phyloP scores from a whole-genome alignment of 768 basidiomycete genomes.

The Amanita muscaria region DNA sequence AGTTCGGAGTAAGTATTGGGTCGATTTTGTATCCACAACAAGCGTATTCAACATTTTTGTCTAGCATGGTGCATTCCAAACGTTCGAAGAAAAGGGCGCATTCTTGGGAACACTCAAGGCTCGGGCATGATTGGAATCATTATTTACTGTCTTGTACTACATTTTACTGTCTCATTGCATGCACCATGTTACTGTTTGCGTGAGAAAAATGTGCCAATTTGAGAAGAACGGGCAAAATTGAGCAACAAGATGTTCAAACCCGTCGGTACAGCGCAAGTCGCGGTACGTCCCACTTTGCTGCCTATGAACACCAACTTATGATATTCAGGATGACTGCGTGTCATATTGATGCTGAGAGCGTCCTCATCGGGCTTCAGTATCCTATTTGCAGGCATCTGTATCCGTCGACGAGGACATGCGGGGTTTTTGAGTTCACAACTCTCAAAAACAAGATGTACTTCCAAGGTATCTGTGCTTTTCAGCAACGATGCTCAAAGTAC shows the following conservation, averaged over 20 bases:
- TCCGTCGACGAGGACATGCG: conserved; percentile 2
- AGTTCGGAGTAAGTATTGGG: conserved; percentile 72
- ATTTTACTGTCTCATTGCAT: conserved; percentile 30
- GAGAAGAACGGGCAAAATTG: conserved; percentile 3
- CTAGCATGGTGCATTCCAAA: conserved; percentile 95
- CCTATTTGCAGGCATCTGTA: conserved; percentile 9
- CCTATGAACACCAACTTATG: not conserved
- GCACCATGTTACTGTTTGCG: not conserved
- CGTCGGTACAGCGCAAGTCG: conserved; percentile 30
- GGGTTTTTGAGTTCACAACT: not conserved
- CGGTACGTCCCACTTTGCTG: conserved; percentile 26
- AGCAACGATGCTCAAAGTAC: not conserved
- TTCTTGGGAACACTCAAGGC: conserved; percentile 91
- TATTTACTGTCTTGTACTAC: conserved; percentile 30
- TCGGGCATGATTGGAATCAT: conserved; percentile 47
- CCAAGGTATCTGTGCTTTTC: not conserved
- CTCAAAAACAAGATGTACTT: not conserved
- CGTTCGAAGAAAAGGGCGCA: conserved; percentile 89
- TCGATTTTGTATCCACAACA: not conserved
- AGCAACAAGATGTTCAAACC: conserved; percentile 3
- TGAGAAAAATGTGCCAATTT: conserved; percentile 5
- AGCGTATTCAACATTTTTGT: conserved; percentile 10
- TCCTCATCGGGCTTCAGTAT: conserved; percentile 64
- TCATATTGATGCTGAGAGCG: conserved; percentile 76
- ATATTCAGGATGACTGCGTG: conserved; percentile 60